A percentile compares a stretch with the other conserved stretches of the same genome.
Evolutionary conservation across 768 basidiomycete genomes (phyloP).

Genomic region (Agaricus subrufescens): DNA sequence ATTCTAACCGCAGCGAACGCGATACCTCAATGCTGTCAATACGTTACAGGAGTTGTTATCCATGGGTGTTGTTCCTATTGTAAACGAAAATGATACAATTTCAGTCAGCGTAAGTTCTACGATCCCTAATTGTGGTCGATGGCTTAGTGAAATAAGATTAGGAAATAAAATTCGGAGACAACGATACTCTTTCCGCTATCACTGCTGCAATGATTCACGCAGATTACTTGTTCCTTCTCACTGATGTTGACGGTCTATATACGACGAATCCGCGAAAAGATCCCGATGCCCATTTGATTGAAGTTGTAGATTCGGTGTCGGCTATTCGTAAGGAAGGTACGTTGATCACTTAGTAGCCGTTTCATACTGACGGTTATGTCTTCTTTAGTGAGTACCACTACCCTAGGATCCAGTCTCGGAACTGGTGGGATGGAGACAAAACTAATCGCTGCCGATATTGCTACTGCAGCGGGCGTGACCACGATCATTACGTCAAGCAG

Average conservation of each 20-base stretch:
- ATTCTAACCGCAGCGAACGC: constrained; percentile 59
- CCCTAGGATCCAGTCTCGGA: constrained; percentile 88
- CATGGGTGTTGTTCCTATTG: constrained; percentile 96
- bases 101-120: constrained; percentile 81
- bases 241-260: constrained; percentile 95
- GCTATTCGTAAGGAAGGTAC: constrained; percentile 78
- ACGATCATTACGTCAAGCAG: constrained; percentile 89
- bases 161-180: constrained; percentile 99
- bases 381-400: constrained; percentile 78
- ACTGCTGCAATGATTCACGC: constrained; percentile 97
- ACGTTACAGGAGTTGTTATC: constrained; percentile 87
- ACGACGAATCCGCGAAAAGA: constrained; percentile 94
- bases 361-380: neutral
- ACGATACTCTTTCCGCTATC: constrained; percentile 96
- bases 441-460: constrained; percentile 96
- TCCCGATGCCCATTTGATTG: constrained; percentile 72
- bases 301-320: constrained; percentile 78
- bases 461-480: constrained; percentile 90
- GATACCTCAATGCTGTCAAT: constrained; percentile 95
- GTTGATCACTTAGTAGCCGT: constrained; percentile 11
- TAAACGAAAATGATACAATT: constrained; percentile 98
- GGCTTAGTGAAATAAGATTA: constrained; percentile 22
- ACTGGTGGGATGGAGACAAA: constrained; percentile 99
- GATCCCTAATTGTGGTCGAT: neutral
- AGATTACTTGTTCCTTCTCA: constrained; percentile 93